These are phyloP conservation scores for Vitellaria paradoxa DNA, from an alignment of 179 eudicot genomes.

Conservation along the genomic window DNA sequence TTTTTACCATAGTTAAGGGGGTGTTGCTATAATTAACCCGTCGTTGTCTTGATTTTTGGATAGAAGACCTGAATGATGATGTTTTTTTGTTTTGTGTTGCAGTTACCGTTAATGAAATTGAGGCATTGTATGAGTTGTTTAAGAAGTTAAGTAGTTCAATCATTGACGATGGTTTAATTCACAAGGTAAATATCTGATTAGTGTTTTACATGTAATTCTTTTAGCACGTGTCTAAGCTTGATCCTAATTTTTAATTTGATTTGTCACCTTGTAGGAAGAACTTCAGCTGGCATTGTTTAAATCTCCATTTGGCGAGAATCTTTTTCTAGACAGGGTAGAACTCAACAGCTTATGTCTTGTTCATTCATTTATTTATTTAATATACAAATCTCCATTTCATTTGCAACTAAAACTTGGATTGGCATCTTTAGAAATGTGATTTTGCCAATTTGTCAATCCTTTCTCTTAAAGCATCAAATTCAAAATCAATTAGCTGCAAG, in stretches of 20 bases:
- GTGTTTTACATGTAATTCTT: background rate
- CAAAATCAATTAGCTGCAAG: too few species aligned
- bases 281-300: constrained; percentile 71
- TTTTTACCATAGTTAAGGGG: too few species aligned
- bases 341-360: background rate
- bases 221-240: background rate
- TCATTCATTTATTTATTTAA: background rate
- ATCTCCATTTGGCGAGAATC: constrained; percentile 64
- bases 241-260: background rate
- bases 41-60: background rate
- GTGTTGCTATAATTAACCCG: too few species aligned
- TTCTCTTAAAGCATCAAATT: too few species aligned
- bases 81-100: constrained; percentile 19
- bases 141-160: constrained; percentile 85
- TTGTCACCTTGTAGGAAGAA: constrained; percentile 58
- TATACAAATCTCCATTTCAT: background rate
- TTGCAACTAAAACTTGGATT: too few species aligned
- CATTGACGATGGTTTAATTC: constrained; percentile 81
- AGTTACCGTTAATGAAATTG: constrained; percentile 84
- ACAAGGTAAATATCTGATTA: constrained; percentile 53
- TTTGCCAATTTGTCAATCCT: too few species aligned
- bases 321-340: constrained; percentile 85
- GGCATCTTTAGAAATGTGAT: too few species aligned
- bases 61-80: background rate
- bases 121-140: constrained; percentile 80